Conservation (phyloP, 2,329 filamentous ascomycete species). For the Aspergillus alliaceus region DNA sequence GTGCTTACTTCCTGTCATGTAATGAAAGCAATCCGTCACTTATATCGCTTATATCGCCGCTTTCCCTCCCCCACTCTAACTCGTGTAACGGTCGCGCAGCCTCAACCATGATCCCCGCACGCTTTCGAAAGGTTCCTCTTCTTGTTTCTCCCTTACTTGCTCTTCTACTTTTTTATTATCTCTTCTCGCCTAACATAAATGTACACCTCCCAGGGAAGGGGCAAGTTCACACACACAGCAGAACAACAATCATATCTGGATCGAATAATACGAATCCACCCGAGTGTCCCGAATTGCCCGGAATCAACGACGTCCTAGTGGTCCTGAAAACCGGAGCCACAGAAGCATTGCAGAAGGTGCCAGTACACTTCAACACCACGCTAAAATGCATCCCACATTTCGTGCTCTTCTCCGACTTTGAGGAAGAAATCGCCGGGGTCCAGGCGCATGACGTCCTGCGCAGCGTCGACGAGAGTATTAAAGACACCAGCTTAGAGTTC, state of each 20-base stretch:
- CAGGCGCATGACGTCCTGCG: conserved; percentile 25
- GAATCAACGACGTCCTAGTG: conserved; percentile 27
- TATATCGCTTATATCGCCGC: too few relatives aligned
- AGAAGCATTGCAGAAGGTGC: conserved; percentile 28
- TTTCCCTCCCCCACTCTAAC: too few relatives aligned
- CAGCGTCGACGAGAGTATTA: conserved; percentile 22
- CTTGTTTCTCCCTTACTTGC: not conserved
- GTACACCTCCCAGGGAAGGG: not conserved
- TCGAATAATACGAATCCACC: not conserved
- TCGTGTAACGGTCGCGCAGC: not conserved
- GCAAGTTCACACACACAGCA: not conserved
- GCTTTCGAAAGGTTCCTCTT: not conserved
- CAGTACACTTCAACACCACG: conserved; percentile 28
- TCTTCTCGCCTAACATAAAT: not conserved
- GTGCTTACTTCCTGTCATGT: too few relatives aligned
- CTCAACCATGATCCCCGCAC: not conserved
- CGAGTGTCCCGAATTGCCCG: not conserved
- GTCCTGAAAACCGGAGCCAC: conserved; percentile 31
- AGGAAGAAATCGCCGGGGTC: conserved; percentile 27
- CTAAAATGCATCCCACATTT: conserved; percentile 30
- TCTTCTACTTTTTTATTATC: not conserved
- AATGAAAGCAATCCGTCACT: too few relatives aligned
- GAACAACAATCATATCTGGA: not conserved
- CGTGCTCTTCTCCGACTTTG: conserved; percentile 30
- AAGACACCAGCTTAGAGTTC: conserved; percentile 10